A percentile compares a stretch with the other conserved stretches of the same genome.
These are phyloP conservation scores for Pouteria glomerata DNA, from an alignment of 148 eudicot genomes.

Conservation along the genomic window DNA sequence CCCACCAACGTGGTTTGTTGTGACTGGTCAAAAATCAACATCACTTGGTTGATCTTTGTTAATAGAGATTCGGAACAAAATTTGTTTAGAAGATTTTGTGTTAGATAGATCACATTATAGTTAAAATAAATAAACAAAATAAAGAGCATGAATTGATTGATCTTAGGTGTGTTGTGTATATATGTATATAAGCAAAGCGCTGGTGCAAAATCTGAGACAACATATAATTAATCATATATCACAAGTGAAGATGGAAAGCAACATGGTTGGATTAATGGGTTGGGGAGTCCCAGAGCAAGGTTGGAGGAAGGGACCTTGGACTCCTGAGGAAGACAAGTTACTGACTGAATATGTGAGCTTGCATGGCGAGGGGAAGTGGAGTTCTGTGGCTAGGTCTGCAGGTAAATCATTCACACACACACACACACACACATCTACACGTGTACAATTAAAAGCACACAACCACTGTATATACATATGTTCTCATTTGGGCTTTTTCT, in stretches of 20 bases:
- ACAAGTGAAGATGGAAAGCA: neutral
- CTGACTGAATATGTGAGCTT: slow-evolving; percentile 32
- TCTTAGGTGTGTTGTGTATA: neutral
- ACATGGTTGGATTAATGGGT: slow-evolving; percentile 29
- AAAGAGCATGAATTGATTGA: slow-evolving; percentile 21
- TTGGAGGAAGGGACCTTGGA: slow-evolving; percentile 75
- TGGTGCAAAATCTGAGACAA: slow-evolving; percentile 30
- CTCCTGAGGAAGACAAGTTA: slow-evolving; percentile 47
- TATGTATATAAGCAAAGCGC: slow-evolving; percentile 25
- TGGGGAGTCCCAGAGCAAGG: slow-evolving; percentile 31
- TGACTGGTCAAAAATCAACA: no score
- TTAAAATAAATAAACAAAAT: no score
- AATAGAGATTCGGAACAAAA: neutral
- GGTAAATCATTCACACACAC: slow-evolving; percentile 23
- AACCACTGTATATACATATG: neutral
- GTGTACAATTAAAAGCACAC: slow-evolving; percentile 35
- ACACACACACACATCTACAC: no score
- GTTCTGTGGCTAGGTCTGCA: slow-evolving; percentile 41
- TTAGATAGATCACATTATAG: slow-evolving; percentile 25
- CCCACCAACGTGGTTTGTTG: no score
- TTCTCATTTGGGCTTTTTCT: neutral
- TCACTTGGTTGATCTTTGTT: no score
- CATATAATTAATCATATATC: neutral
- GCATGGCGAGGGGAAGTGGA: slow-evolving; percentile 57
- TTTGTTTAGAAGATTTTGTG: slow-evolving; percentile 9